Evolutionary conservation across 2,329 filamentous ascomycete species (phyloP), one percentile per base, ranked within the genome.

Genomic region (Talaromyces amestolkiae): DNA sequence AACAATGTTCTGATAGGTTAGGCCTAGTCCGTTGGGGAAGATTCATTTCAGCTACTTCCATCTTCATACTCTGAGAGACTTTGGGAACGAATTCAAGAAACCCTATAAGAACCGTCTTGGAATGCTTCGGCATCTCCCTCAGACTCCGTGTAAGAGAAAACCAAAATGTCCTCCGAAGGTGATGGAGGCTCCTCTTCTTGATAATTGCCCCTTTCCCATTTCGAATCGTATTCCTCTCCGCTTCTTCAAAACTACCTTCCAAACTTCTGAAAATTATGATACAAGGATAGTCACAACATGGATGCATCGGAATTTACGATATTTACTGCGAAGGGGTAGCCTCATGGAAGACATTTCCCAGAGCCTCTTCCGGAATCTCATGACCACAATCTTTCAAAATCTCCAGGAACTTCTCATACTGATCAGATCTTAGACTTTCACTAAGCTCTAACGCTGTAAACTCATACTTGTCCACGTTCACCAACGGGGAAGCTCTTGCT

Each of bases 361-460:
- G 2, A 9, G 58, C 58, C 17, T 61, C 58, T 37, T 61, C 58
- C 31, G 58, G 41, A 27, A 61, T 35, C 2, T 49, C 58, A n/a
- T 49, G 27, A 8, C 58, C 58, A 22, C n/a, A 17, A 1, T 49
- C 27, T 27, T 11, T 49, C 43, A 49, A 6, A 17, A 61, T 49
- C 0, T 1, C n/a, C 8, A 61, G 27, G 10, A 61, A 61, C n/a
- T 35, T 19, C 58, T 49, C 43, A 17, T 61, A 61, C 3, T 49
- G 58, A 10, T 61, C 27, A 27, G 58, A 61, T 17, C 7, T 45
- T 8, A 61, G n/a, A 49, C 3, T 9, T n/a, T 61, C 58, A 24
- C 58, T 15, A 15, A 61, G 58, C 27, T 61, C 58, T 49, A 49
- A 61, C n/a, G 19, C 58, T 13, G 58, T 61, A 4, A 61, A 49